Conservation (phyloP, 768 basidiomycete species). For the Amyloporia xantha region DNA sequence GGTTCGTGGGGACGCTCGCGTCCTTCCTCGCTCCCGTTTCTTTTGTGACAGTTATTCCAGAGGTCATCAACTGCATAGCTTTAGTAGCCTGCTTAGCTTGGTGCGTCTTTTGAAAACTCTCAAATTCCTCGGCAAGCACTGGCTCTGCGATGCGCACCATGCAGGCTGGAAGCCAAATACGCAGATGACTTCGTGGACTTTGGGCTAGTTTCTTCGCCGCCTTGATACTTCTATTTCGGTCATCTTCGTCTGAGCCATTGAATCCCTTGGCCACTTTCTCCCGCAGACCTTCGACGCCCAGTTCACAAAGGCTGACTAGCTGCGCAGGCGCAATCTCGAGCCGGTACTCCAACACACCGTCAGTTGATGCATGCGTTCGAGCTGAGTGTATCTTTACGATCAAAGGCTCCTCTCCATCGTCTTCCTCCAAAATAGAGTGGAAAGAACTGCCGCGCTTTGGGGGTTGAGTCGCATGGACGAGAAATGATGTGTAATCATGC, state of each 20-base stretch:
- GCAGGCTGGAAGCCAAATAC: conserved; percentile 86
- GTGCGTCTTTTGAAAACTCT: no score
- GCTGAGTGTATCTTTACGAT: conserved; percentile 63
- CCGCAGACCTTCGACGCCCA: conserved; percentile 59
- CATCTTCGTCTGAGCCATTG: conserved; percentile 47
- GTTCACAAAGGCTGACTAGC: conserved; percentile 58
- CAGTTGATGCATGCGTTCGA: conserved; percentile 65
- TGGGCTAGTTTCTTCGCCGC: no score
- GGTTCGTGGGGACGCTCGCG: no score
- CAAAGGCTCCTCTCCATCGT: conserved; percentile 33
- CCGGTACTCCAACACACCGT: conserved; percentile 70
- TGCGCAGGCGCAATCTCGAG: conserved; percentile 64
- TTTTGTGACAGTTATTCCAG: no score
- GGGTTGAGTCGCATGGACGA: conserved; percentile 29
- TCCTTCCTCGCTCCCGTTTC: no score
- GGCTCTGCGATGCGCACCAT: no score
- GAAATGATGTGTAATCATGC: conserved; percentile 50
- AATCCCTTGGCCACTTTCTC: conserved; percentile 23
- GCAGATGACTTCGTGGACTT: conserved; percentile 48
- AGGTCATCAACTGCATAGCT: no score
- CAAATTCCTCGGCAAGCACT: no score
- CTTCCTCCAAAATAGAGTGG: conserved; percentile 23
- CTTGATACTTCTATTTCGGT: conserved; percentile 27
- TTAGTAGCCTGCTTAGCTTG: no score
- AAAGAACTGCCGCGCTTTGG: background rate